phyloP scores from a whole-genome alignment of 352 stramenopile genomes.

The Phytophthora sojae region DNA sequence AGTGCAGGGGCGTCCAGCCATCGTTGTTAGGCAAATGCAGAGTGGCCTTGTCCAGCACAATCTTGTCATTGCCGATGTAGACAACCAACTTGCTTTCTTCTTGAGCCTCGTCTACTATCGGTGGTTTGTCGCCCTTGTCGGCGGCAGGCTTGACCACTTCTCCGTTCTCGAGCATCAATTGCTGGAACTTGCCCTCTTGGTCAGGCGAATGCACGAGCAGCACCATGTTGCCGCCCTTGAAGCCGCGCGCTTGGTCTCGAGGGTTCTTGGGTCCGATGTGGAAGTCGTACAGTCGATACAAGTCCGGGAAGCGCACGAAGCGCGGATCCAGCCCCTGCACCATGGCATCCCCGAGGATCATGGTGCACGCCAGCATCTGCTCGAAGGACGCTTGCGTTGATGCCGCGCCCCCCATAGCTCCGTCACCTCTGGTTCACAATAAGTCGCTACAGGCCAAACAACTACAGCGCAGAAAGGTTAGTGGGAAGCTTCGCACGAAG shows the following conservation, averaged over 20 bases:
- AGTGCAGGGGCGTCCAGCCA: constrained; percentile 82
- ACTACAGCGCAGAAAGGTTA: constrained; percentile 8
- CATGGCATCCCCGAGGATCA: constrained; percentile 86
- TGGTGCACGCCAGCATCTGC: constrained; percentile 89
- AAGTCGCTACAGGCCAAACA: not conserved
- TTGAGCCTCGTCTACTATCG: constrained; percentile 28
- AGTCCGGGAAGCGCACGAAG: constrained; percentile 81
- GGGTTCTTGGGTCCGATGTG: constrained; percentile 73
- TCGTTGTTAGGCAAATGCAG: constrained; percentile 80
- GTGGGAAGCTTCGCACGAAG: constrained; percentile 8
- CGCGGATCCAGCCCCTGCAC: constrained; percentile 80
- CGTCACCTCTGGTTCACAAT: constrained; percentile 5
- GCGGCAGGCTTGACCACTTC: constrained; percentile 10
- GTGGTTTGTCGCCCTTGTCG: constrained; percentile 20
- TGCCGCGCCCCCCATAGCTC: constrained; percentile 68
- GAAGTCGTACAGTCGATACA: constrained; percentile 87
- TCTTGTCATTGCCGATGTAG: constrained; percentile 70
- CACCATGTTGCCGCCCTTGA: constrained; percentile 72
- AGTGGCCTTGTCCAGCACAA: constrained; percentile 73
- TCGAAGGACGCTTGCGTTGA: constrained; percentile 78
- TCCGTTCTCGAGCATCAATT: constrained; percentile 44
- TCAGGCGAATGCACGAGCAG: constrained; percentile 68
- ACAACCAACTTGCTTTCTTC: constrained; percentile 63
- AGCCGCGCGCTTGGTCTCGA: constrained; percentile 39
- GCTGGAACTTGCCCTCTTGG: constrained; percentile 57